Evolutionary conservation across 2,329 filamentous ascomycete genomes (phyloP), one percentile per base, ranked within the genome.

Genomic region (Cucurbitaria berberidis): DNA sequence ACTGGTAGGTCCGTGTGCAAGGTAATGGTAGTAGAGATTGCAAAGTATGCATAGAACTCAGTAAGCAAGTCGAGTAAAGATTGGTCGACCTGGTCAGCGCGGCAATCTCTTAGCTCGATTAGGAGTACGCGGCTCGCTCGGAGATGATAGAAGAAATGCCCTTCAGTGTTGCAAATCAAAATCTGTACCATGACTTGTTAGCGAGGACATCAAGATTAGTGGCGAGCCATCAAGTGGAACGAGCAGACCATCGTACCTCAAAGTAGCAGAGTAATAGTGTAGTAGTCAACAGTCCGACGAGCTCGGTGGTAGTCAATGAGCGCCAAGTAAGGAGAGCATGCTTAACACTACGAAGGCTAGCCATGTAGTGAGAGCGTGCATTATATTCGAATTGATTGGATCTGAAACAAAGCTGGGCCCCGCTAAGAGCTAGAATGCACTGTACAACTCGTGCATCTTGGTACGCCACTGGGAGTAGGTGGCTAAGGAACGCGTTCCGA

Each of bases 391-490:
- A 50, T 32, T 35, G 47, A 19, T 22, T 18, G 27, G 35, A 41
- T 16, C 24, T 34, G 32, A 29, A 50, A 16, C 32, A 39, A 18
- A 50, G 15, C 38, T 50, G 47, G 13, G 40, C 40, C 36, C 47
- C 47, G 43, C 47, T 50, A 26, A 50, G n/a, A 10, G 47, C 47
- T 21, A 50, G 18, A 3, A 50, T 16, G 16, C 40, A 45, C 3
- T 24, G 24, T 8, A 38, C 40, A 10, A 50, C 47, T 19, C 47
- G 24, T 5, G 24, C 41, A 39, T 50, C 47, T 16, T 50, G 21
- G 32, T 50, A 50, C 32, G 47, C 47, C 13, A 50, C 24, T 5
- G 47, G 47, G n/a, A 50, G 29, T n/a, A 50, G 30, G 26, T 50
- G 30, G 27, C 40, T 44, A 10, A 50, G 40, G 18, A 50, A 50